Base-by-base conservation (phyloP, 2,329 filamentous ascomycete species). In the Rugonectria rugulosa region DNA sequence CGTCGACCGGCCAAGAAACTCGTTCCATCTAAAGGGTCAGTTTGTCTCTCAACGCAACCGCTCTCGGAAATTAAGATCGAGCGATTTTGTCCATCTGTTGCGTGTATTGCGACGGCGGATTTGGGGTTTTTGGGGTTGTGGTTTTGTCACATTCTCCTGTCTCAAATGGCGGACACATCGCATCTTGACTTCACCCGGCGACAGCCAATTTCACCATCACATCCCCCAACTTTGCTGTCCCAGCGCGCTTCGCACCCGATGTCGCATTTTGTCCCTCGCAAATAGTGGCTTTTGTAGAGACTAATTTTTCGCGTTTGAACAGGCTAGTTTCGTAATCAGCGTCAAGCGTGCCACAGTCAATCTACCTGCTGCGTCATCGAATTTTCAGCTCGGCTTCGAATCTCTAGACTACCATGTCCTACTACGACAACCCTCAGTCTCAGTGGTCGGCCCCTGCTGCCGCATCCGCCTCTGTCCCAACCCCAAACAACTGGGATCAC, bases 401-500 rank as follows among this genome's bases (percentile, higher is more conserved):
- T 52, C 53, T 45, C 50, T 20, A 21, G 15, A 51, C 61, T 40
- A 70, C 54, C 67, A 78, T 78, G 76, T 78, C 76, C 66, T 78
- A 78, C 68, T 78, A 78, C 73, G 75, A 78, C 59, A 77, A 77
- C 65, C 68, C 70, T 27, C 76, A 75, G 64, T 74, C 70, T 27
- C 76, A 75, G 65, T 75, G 76, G 76, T 69, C 75, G 54, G 68
- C 70, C 48, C 53, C 64, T 23, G 47, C 59, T 21, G 45, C 58
- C 11, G 47, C 47, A 17, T 41, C 46, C 17, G 47, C 58, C 40
- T 44, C 56, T 15, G 45, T 41, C 11, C 64, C 68, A 20, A 59
- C 53, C 58, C 72, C 75, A 60, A 78, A 74, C 68, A 78, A 72
- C 69, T 79, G 77, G 77, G 77, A 79, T n/a, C 76, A 77, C 57